A percentile compares a stretch with the other conserved stretches of the same genome.
These are phyloP conservation scores for Geosiphon pyriformis DNA, from an alignment of 192 early-diverging fungal species.

Conservation along the genomic window DNA sequence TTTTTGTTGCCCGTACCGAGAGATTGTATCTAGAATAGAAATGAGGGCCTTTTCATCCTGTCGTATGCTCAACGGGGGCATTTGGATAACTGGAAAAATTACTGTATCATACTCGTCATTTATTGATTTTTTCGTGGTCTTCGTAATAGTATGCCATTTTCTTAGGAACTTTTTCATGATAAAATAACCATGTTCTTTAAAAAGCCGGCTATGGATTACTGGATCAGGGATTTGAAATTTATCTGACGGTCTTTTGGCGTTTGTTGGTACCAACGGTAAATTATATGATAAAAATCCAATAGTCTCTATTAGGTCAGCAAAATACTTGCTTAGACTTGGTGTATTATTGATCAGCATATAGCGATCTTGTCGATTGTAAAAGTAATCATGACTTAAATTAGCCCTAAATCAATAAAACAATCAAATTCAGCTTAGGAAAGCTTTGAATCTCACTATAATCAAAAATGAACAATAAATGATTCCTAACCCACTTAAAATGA, in stretches of 20 bases:
- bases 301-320: slow-evolving; percentile 54
- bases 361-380: slow-evolving; percentile 92
- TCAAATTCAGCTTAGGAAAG: neutral
- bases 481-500: slow-evolving; percentile 73
- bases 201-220: slow-evolving; percentile 46
- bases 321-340: slow-evolving; percentile 61
- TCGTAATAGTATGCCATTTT: slow-evolving; percentile 31
- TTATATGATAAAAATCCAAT: slow-evolving; percentile 64
- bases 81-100: slow-evolving; percentile 80
- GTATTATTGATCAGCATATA: slow-evolving; percentile 68
- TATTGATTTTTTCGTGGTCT: neutral
- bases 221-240: slow-evolving; percentile 48
- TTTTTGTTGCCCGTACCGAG: slow-evolving; percentile 28
- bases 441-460: too few species aligned
- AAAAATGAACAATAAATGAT: neutral
- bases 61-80: slow-evolving; percentile 70
- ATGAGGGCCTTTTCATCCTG: slow-evolving; percentile 72
- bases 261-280: slow-evolving; percentile 15
- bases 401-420: slow-evolving; percentile 53
- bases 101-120: slow-evolving; percentile 47
- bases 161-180: slow-evolving; percentile 48
- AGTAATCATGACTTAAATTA: slow-evolving; percentile 91
- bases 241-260: slow-evolving; percentile 19
- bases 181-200: slow-evolving; percentile 48
- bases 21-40: slow-evolving; percentile 53